Evolutionary conservation across 495 filamentous ascomycete species (phyloP), one percentile per base, ranked within the genome.

Genomic region (Sphaerosporella brunnea): DNA sequence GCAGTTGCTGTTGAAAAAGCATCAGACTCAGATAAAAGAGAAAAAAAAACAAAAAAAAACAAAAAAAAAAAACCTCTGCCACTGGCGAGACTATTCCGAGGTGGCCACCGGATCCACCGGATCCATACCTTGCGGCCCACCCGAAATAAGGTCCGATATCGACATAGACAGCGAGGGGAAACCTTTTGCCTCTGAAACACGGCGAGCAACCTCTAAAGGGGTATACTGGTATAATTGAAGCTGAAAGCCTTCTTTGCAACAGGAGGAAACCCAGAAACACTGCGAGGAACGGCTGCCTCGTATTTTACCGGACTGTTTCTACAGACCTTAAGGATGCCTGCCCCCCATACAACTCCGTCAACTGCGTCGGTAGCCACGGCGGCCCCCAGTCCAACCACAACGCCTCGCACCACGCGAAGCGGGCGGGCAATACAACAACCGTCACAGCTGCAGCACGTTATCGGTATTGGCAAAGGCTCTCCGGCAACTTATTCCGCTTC

Each of bases 301-400:
- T 32, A 13, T 13, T 32, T 5, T 32, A 13, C 7, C 7, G 28
- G 28, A 13, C 5, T 32, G 7, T 32, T 32, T 5, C 28, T 43
- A 43, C 40, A 16, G 26, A 26, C n/a, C 26, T 25, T 43, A 43
- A 43, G 40, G 40, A 43, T 43, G 40, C 40, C 40, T 43, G 40
- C 20, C 13, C 11, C 40, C 23, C 40, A 43, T 2, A 25, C 40
- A 11, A 26, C 40, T 18, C 40, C 20, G 11, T 43, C 40, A 1
- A 43, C 20, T 43, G 40, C 40, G 11, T 43, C 40, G 20, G 13
- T 23, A 24, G 21, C 40, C 8, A 43, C 23, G 10, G 23, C 11
- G 2, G 11, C 21, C 19, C 24, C 5, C 19, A 3, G 21, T 43
- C 40, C 40, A 10, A 2, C 40, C 13, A 43, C 40, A 23, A 43